Percentiles rank a stretch among this genome's conserved stretches.
phyloP scores from a whole-genome alignment of 139 green algal genomes.

The Tetraselmis striata region DNA sequence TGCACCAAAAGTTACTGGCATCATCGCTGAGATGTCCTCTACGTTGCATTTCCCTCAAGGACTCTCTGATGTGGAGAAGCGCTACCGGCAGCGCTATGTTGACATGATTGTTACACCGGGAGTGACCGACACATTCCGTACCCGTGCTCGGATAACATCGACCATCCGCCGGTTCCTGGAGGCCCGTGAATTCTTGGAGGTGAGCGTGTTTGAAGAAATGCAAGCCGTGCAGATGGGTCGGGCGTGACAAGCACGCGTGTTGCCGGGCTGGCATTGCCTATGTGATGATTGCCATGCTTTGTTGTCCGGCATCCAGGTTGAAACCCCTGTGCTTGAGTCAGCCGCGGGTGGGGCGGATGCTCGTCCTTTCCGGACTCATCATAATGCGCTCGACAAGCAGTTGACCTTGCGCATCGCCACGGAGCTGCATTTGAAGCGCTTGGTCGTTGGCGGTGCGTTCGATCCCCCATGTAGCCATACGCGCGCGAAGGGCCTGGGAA shows the following conservation, averaged over 20 bases:
- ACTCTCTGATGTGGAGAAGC: slow-evolving; percentile 89
- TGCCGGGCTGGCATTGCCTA: neutral
- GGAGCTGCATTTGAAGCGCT: slow-evolving; percentile 95
- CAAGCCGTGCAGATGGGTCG: too few species aligned
- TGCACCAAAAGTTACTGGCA: too few species aligned
- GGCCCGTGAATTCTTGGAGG: slow-evolving; percentile 61
- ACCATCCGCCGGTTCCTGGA: slow-evolving; percentile 79
- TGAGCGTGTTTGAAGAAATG: too few species aligned
- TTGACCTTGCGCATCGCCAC: slow-evolving; percentile 95
- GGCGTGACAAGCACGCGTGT: neutral
- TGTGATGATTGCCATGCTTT: slow-evolving; percentile 6
- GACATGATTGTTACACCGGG: slow-evolving; percentile 93
- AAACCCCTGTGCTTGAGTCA: slow-evolving; percentile 78
- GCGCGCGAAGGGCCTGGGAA: slow-evolving; percentile 16
- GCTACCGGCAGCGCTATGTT: slow-evolving; percentile 87
- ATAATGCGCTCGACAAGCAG: slow-evolving; percentile 79
- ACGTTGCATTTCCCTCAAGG: slow-evolving; percentile 29
- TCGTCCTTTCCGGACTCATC: slow-evolving; percentile 90
- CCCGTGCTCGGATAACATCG: slow-evolving; percentile 68
- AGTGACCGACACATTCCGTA: slow-evolving; percentile 65
- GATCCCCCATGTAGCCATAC: neutral
- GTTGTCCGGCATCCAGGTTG: slow-evolving; percentile 28
- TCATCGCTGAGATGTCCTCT: too few species aligned
- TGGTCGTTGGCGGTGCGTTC: slow-evolving; percentile 45
- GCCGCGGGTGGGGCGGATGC: slow-evolving; percentile 90